Evolutionary conservation across 2,329 filamentous ascomycete species (phyloP).

Genomic region (Metarhizium guizhouense): DNA sequence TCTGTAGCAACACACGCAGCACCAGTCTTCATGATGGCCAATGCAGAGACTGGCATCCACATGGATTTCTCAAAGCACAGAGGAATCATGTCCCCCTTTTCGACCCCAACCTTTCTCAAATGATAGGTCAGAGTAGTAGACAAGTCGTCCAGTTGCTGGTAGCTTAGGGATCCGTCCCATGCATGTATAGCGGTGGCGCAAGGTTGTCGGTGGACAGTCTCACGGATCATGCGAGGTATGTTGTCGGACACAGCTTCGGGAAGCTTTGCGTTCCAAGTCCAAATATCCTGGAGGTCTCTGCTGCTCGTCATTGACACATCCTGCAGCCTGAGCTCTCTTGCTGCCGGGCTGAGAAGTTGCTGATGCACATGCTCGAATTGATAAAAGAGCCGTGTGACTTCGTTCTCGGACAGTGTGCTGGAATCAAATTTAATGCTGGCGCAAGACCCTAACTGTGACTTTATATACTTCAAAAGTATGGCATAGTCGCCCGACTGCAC

Average conservation of each 20-base stretch:
- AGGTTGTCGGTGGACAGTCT: not conserved
- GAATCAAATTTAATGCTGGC: not conserved
- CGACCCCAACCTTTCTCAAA: not conserved
- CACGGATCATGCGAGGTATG: not conserved
- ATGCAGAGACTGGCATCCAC: not conserved
- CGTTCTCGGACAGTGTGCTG: not conserved
- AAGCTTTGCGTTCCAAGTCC: not conserved
- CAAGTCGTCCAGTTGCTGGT: not conserved
- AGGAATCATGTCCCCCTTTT: not conserved
- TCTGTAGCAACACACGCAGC: not conserved
- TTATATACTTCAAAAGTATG: not conserved
- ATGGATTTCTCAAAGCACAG: not conserved
- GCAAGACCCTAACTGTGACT: not conserved
- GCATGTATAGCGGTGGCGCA: not conserved
- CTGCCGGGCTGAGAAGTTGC: not conserved
- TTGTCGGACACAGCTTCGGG: not conserved
- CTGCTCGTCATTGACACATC: not conserved
- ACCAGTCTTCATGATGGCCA: slow-evolving; percentile 1
- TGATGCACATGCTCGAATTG: not conserved
- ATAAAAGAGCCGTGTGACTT: not conserved
- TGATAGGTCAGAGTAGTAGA: not conserved
- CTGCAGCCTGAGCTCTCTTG: not conserved
- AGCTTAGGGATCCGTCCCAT: not conserved
- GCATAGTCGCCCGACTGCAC: not conserved
- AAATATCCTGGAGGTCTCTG: not conserved